Evolutionary conservation across 2,329 filamentous ascomycete species (phyloP), one percentile per base, ranked within the genome.

Genomic region (Zalaria obscura): DNA sequence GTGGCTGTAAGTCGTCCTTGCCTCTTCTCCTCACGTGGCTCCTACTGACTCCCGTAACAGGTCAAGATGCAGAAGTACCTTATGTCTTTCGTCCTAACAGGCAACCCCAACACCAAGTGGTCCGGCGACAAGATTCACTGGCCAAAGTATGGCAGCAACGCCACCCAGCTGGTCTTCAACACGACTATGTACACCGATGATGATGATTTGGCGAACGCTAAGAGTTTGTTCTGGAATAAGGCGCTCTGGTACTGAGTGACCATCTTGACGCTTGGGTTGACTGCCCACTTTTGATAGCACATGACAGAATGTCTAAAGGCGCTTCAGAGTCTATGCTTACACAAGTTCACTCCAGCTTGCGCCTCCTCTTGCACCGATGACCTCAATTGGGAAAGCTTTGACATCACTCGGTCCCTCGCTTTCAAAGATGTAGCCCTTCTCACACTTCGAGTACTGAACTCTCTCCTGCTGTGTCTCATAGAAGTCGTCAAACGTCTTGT

Each of bases 371-470:
- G 18, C 18, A 18, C 18, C 18, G 2, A 18, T 18, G 18, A 2
- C 18, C 2, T 18, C 18, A 2, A 18, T 18, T 18, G 18, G 18
- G 18, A 18, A 18, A 18, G 18, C 18, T 18, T 18, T 18, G 18
- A 18, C 18, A 18, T 18, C 18, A 18, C 18, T 42, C 11, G 38
- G 35, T 7, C 44, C 44, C n/a, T 45, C 44, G n/a, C 39, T 38
- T 27, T 43, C 38, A 3, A 38, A 40, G 6, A 45, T 28, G 36
- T 45, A 45, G 5, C 44, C 44, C 32, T 39, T 39, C 9, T 39
- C 38, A 34, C 44, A 45, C 3, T 35, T 40, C 3, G 35, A 25
- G 27, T 36, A 71, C 69, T 42, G 73, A 73, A 3, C 71, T 74
- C 39, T 45, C 18, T 34, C 9, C 32, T 45, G 51, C 39, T 56